Base-by-base conservation (phyloP, 2,329 filamentous ascomycete species). In the Dactylellina leptospora region DNA sequence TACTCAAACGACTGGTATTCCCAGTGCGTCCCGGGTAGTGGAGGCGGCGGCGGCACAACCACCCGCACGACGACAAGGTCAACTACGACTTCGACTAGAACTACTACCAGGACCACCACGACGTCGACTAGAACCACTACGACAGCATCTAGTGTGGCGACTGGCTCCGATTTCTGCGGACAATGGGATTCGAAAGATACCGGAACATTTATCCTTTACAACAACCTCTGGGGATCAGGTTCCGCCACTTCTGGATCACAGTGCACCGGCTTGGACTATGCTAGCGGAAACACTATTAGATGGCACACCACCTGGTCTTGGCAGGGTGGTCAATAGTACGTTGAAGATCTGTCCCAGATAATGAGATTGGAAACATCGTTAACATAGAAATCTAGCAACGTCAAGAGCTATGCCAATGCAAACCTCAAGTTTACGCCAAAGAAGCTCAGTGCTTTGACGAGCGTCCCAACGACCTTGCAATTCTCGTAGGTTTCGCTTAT, bases 241-340 rank as follows among this genome's bases (percentile, higher is more conserved):
- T 63, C 76, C 45, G 82, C 81, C 6, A 78, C 76, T 2, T 81
- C 81, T 2, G 83, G 83, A 25, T 80, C 77, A 1, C 82, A 83
- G 75, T 84, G 82, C 78, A 81, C 81, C 22, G 80, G 78, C 25
- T 79, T 82, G 63, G 79, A 81, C 62, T 77, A 79, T 58, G 74
- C 81, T 28, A 78, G 75, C 53, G 79, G 79, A 27, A 76, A 44
- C 54, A 79, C 77, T 3, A 75, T 83, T 13, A 78, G 78, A 54
- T 84, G 82, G 82, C 78, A 80, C 74, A 81, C 82, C 3, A 80
- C 76, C 25, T 82, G 81, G 81, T 74, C 77, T n/a, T 82, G 80
- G 80, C 74, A 78, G 18, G 80, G 81, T 60, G 80, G 79, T 10
- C 59, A 47, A 53, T 68, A 66, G 79, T 81, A 77, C 33, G 77